Evolutionary conservation across 1,284 basidiomycete genomes (phyloP).

Genomic region (Vanrija sp.): DNA sequence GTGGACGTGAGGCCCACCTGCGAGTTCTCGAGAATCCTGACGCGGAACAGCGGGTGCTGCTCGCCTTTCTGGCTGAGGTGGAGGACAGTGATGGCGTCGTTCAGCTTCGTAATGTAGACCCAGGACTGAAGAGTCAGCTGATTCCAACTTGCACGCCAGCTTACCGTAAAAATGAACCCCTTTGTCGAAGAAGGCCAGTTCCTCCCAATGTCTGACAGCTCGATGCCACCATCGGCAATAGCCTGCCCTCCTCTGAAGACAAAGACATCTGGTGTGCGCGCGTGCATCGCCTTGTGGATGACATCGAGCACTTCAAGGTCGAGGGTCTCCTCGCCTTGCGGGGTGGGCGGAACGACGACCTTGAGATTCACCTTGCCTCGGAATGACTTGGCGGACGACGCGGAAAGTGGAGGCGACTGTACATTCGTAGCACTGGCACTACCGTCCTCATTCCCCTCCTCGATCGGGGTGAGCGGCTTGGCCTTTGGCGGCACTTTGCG

Average conservation of each 20-base stretch:
- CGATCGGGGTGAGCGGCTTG: background rate
- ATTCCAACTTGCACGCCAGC: too few relatives aligned
- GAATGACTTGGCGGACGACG: background rate
- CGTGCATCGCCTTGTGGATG: slow-evolving; percentile 37
- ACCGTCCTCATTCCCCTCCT: background rate
- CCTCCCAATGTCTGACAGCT: slow-evolving; percentile 33
- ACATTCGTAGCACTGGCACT: background rate
- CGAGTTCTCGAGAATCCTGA: slow-evolving; percentile 47
- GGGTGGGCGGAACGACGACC: background rate
- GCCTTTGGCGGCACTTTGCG: slow-evolving; percentile 21
- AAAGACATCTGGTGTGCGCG: slow-evolving; percentile 41
- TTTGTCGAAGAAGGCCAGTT: slow-evolving; percentile 37
- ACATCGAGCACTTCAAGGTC: slow-evolving; percentile 41
- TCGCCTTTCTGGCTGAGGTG: slow-evolving; percentile 30
- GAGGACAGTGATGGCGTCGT: slow-evolving; percentile 39
- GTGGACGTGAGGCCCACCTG: slow-evolving; percentile 41
- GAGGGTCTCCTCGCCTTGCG: slow-evolving; percentile 16
- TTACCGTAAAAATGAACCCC: slow-evolving; percentile 37
- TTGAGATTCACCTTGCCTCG: slow-evolving; percentile 1
- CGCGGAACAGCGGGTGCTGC: slow-evolving; percentile 30
- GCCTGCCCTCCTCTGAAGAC: slow-evolving; percentile 29
- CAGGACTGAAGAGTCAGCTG: slow-evolving; percentile 24
- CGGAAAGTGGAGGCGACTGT: background rate
- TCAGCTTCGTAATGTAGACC: slow-evolving; percentile 43
- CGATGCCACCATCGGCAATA: slow-evolving; percentile 32